Evolutionary conservation across 495 filamentous ascomycete species (phyloP).

Genomic region (Saxophila tyrrhenica): DNA sequence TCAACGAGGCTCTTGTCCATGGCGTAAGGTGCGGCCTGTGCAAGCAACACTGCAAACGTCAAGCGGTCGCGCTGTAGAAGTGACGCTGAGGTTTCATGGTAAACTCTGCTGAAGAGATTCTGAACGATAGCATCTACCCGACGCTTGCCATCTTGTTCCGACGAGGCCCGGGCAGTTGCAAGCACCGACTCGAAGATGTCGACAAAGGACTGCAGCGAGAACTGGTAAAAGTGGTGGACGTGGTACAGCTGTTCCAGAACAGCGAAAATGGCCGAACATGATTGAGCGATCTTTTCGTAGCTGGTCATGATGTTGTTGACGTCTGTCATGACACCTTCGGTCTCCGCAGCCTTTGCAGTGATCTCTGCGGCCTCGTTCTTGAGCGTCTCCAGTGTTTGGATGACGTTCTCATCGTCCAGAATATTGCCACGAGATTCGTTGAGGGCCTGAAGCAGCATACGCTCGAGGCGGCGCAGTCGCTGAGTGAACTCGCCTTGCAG

Average conservation of each 20-base stretch:
- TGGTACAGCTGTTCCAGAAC: conserved; percentile 95
- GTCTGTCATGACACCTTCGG: conserved; percentile 94
- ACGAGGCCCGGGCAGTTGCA: conserved; percentile 63
- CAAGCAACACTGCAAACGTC: conserved; percentile 90
- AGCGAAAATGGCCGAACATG: conserved; percentile 93
- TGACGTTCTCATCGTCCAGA: conserved; percentile 93
- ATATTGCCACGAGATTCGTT: conserved; percentile 98
- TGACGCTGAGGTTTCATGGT: conserved; percentile 83
- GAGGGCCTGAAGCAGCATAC: conserved; percentile 81
- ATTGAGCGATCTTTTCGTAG: conserved; percentile 82
- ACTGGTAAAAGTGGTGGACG: conserved; percentile 98
- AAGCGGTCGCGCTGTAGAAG: conserved; percentile 88
- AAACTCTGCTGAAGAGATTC: conserved; percentile 82
- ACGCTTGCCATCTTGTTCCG: conserved; percentile 59
- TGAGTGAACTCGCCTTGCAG: conserved; percentile 98
- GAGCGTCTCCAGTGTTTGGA: conserved; percentile 92
- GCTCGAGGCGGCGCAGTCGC: conserved; percentile 92
- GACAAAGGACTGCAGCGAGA: conserved; percentile 94
- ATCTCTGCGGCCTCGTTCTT: conserved; percentile 97
- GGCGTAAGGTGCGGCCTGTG: conserved; percentile 82
- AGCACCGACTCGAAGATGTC: conserved; percentile 95
- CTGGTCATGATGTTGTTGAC: conserved; percentile 89
- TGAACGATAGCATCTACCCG: conserved; percentile 79
- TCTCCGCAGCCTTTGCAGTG: conserved; percentile 87
- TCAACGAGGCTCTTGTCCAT: conserved; percentile 88